A percentile compares a stretch with the other conserved stretches of the same genome.
Conservation (phyloP, 1,284 basidiomycete species). For the Trichosporon asahii region DNA sequence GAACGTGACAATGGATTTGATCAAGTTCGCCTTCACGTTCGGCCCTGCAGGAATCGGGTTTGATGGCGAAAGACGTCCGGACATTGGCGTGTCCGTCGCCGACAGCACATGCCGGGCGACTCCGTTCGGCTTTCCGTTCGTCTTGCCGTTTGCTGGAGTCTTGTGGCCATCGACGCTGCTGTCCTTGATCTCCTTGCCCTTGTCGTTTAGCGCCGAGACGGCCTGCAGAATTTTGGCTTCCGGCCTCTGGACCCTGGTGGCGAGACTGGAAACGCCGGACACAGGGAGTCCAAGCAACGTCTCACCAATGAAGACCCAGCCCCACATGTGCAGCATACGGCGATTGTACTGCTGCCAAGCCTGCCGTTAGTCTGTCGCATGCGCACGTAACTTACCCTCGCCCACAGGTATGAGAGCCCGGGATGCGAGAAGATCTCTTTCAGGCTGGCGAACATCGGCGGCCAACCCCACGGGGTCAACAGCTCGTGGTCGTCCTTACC, state of each 20-base stretch:
- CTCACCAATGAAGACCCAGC: constrained; percentile 43
- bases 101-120: background rate
- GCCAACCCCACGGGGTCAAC: constrained; percentile 46
- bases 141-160: background rate
- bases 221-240: constrained; percentile 4
- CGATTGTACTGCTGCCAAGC: constrained; percentile 46
- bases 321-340: constrained; percentile 37
- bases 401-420: constrained; percentile 42
- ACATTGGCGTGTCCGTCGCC: background rate
- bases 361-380: constrained; percentile 23
- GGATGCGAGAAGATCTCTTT: constrained; percentile 35
- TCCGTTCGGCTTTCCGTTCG: background rate
- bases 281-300: constrained; percentile 39
- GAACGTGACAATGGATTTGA: constrained; percentile 45
- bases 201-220: constrained; percentile 1
- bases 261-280: constrained; percentile 26
- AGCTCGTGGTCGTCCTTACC: constrained; percentile 36
- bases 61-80: background rate
- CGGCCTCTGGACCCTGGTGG: constrained; percentile 6
- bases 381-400: constrained; percentile 33
- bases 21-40: constrained; percentile 30
- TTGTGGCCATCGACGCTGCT: background rate
- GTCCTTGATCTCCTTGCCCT: background rate
- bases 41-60: constrained; percentile 4
- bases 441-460: constrained; percentile 40